phyloP scores from a whole-genome alignment of 371 early-diverging fungal genomes.

The Mortierella sp. region DNA sequence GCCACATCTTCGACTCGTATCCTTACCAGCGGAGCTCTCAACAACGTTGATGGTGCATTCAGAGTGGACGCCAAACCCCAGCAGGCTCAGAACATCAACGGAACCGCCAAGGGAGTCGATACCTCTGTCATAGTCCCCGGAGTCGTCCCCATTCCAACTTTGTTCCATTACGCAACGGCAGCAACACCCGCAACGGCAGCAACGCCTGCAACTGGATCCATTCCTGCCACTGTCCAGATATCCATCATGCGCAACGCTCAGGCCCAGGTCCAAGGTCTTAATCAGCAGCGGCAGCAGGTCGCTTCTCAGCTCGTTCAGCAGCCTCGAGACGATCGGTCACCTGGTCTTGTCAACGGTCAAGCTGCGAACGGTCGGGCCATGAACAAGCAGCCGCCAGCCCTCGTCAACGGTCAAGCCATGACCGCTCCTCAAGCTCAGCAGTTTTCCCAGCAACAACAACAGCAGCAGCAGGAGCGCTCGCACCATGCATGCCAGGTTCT shows the following conservation, averaged over 20 bases:
- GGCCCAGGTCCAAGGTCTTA: slow-evolving; percentile 14
- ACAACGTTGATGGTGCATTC: slow-evolving; percentile 13
- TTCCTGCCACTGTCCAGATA: slow-evolving; percentile 39
- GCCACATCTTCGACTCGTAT: slow-evolving; percentile 54
- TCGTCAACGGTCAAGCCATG: slow-evolving; percentile 18
- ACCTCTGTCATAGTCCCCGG: slow-evolving; percentile 47
- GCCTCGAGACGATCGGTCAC: slow-evolving; percentile 20
- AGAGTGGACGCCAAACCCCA: slow-evolving; percentile 20
- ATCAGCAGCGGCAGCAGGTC: slow-evolving; percentile 31
- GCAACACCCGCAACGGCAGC: slow-evolving; percentile 19
- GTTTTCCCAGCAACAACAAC: too few relatives aligned
- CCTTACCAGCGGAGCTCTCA: slow-evolving; percentile 32
- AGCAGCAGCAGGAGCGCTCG: too few relatives aligned
- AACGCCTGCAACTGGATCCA: slow-evolving; percentile 34
- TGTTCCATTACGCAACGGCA: slow-evolving; percentile 41
- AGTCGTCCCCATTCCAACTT: slow-evolving; percentile 40
- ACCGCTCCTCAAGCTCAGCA: too few relatives aligned
- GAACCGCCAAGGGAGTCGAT: slow-evolving; percentile 27
- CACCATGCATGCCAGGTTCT: too few relatives aligned
- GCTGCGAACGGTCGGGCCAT: slow-evolving; percentile 31
- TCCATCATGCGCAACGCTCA: slow-evolving; percentile 52
- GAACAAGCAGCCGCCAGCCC: background rate
- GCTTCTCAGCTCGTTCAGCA: slow-evolving; percentile 44
- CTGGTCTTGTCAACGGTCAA: slow-evolving; percentile 30
- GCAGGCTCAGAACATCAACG: slow-evolving; percentile 19